Conservation (phyloP, 768 basidiomycete species). For the Termitomyces sp. region DNA sequence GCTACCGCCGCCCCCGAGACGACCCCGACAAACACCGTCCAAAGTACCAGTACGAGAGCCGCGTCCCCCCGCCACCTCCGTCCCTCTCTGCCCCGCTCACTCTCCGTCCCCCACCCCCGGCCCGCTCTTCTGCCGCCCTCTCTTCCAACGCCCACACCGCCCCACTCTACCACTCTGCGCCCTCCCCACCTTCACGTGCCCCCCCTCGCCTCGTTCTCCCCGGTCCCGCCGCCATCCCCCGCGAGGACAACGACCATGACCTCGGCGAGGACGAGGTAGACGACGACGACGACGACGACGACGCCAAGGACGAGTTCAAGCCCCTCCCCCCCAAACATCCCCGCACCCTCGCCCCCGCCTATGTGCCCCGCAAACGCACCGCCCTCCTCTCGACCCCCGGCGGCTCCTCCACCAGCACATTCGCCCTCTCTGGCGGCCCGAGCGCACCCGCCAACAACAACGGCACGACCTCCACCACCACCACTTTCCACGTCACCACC, state of each 20-base stretch:
- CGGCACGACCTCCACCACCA: constrained; percentile 8
- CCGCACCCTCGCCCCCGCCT: background rate
- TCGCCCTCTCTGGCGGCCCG: background rate
- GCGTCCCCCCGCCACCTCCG: background rate
- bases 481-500: constrained; percentile 8
- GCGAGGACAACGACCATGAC: background rate
- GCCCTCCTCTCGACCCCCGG: background rate
- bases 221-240: background rate
- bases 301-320: no score
- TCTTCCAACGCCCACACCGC: background rate
- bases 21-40: background rate
- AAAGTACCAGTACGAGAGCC: constrained; percentile 1
- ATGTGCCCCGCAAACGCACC: background rate
- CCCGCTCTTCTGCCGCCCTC: background rate
- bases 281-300: background rate
- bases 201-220: background rate
- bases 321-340: background rate
- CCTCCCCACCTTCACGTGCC: no score
- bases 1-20: background rate
- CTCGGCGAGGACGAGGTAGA: constrained; percentile 5
- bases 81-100: constrained; percentile 6
- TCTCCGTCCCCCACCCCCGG: constrained; percentile 1
- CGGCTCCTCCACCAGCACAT: constrained; percentile 7
- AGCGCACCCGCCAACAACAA: constrained; percentile 7
- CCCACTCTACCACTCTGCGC: background rate